Conservation (phyloP, 371 early-diverging fungal genomes). For the Fennellomyces sp. region DNA sequence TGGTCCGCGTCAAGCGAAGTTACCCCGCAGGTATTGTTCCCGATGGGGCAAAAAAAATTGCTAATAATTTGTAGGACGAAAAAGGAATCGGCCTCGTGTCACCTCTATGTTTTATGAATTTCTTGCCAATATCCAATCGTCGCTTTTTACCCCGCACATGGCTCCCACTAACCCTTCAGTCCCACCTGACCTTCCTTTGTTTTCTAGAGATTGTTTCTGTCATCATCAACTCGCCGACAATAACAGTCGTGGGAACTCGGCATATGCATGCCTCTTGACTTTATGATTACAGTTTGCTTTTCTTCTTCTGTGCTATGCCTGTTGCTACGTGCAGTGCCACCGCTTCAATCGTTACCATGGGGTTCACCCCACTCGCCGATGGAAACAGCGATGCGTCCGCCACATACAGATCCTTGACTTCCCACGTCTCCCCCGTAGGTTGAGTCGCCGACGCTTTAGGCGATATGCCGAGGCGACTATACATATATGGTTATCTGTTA, state of each 20-base stretch:
- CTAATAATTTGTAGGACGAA: neutral
- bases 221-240: neutral
- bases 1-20: no score
- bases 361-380: conserved; percentile 72
- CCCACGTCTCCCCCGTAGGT: conserved; percentile 73
- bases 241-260: neutral
- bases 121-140: neutral
- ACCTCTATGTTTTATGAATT: neutral
- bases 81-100: conserved; percentile 11
- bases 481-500: neutral
- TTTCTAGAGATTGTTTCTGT: neutral
- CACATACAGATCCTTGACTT: conserved; percentile 67
- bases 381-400: conserved; percentile 73
- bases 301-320: no score
- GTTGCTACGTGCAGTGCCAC: conserved; percentile 49
- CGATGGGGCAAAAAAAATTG: conserved; percentile 6
- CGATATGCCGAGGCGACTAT: conserved; percentile 61
- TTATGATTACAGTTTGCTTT: no score
- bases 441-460: conserved; percentile 55
- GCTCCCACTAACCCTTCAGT: neutral
- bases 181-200: neutral
- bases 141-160: neutral
- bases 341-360: conserved; percentile 64
- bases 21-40: conserved; percentile 8
- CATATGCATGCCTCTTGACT: no score